Base-by-base conservation (phyloP, 345 rosid species). In the Sapria himalayana region DNA sequence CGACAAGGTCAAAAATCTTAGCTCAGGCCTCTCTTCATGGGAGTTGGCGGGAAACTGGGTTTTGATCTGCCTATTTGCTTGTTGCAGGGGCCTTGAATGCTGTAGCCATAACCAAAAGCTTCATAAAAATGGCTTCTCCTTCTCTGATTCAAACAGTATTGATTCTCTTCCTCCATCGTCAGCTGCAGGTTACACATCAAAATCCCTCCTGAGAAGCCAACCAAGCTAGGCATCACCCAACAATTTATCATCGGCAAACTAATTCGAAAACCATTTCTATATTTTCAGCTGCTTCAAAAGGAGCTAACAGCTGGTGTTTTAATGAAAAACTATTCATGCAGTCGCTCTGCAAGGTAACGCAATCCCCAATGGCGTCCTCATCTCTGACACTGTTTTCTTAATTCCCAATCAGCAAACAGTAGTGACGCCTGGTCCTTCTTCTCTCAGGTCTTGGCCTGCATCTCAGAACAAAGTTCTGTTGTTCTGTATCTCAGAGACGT, bases 271-370 rank as follows among this genome's bases (percentile, higher is more conserved):
- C 3, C 37, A 6, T 45, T 15, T 50, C 54, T 33, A 53, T 43
- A 48, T 42, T 54, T 56, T 18, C 53, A 79, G 91, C 61, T 51
- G 46, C 58, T 34, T 48, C 53, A 32, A 81, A 57, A 57, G 78
- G 78, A 27, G 27, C 55, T 13, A 61, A 63, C 55, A 67, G 66
- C 59, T 77, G 85, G 79, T 80, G 85, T 17, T 80, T 84, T 16
- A 78, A 75, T 37, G 92, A 80, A 59, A 84, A 70, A 61, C 55
- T 64, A 37, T 84, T 91, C 61, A 41, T 91, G 16, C 78, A 70
- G 34, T 74, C 99, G 39, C 86, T 91, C 45, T 68, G 70, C 73
- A 77, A 91, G 93, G 99, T 91, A 74, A 44, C 1, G 9, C 38
- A 45, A 35, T 37, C 15, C 4, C 16, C n/a, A 16, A 4, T 29